Evolutionary conservation across 495 filamentous ascomycete genomes (phyloP), one percentile per base, ranked within the genome.

Genomic region (Penicillium waksmanii): DNA sequence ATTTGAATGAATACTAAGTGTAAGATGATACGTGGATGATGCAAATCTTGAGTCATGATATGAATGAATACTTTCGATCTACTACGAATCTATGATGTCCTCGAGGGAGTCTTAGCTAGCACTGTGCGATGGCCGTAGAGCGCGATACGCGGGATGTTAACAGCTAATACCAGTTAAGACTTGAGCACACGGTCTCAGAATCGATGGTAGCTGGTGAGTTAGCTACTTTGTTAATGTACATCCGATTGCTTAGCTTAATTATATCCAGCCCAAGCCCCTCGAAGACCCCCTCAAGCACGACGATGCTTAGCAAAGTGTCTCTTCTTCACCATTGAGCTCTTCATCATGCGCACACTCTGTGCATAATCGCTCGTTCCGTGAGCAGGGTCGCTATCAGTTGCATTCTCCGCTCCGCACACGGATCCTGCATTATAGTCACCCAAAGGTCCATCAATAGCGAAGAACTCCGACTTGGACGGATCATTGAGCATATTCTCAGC

Each of bases 1-100:
- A 87, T 69, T 72, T 95, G 60, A 85, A 82, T 53, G 90, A 95
- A 47, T 93, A 92, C 72, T 93, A 66, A 74, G 36, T 38, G 36
- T n/a, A 13, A 38, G 12, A 12, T 13, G 11, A 31, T 31, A 6
- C 8, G 15, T 38, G 11, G 36, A 38, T 38, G 36, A 8, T 1
- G 27, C 8, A 31, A 9, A 31, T 31, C 2, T 9, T 9, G 27
- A 8, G 5, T 31, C 8, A 31, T 31, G 27, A 31, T 31, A 8
- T 31, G 27, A 31, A 31, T 31, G 27, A 9, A 31, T 31, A 9
- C 27, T 31, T 31, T 31, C 27, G 5, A 31, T 31, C 27, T 31
- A 31, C 8, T 31, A 31, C 27, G 27, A 27, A 5, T 8, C 27
- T 31, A 31, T 31, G 27, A 8, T 31, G 1, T 31, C 27, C 27